Evolutionary conservation across 2,329 filamentous ascomycete species (phyloP).

Genomic region (Talaromyces sp.): DNA sequence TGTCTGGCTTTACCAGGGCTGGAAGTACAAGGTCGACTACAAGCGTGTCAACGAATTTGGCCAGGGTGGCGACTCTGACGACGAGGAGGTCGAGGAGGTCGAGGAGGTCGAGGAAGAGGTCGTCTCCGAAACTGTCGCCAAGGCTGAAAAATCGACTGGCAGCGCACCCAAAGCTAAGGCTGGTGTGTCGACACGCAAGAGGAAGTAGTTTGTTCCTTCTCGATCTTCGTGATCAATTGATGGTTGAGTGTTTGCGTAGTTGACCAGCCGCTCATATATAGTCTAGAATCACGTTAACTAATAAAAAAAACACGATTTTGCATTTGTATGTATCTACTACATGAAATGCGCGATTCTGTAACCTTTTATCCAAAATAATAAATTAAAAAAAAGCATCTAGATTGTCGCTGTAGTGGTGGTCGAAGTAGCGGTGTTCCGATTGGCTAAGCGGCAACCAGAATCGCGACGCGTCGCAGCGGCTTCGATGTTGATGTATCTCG

Average conservation of each 20-base stretch:
- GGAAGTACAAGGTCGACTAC: slow-evolving; percentile 88
- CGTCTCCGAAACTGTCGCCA: slow-evolving; percentile 10
- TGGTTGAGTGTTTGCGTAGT: background rate
- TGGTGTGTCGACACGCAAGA: slow-evolving; percentile 28
- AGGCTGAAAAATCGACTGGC: slow-evolving; percentile 18
- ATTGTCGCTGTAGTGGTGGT: background rate
- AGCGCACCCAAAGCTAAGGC: slow-evolving; percentile 24
- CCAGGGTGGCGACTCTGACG: slow-evolving; percentile 90
- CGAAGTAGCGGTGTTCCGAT: slow-evolving; percentile 1
- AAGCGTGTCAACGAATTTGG: slow-evolving; percentile 95
- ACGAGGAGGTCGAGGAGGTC: slow-evolving; percentile 51
- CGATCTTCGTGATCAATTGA: background rate
- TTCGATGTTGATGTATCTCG: background rate
- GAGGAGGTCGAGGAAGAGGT: slow-evolving; percentile 49
- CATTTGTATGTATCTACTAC: background rate
- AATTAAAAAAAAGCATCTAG: background rate
- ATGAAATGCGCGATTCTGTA: background rate
- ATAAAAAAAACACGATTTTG: background rate
- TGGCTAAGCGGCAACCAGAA: slow-evolving; percentile 7
- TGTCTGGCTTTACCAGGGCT: slow-evolving; percentile 91
- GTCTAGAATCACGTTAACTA: background rate
- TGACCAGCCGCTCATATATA: background rate
- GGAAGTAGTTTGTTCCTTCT: slow-evolving; percentile 22
- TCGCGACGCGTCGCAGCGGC: slow-evolving; percentile 8
- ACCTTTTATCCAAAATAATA: background rate